Conservation (phyloP, 148 eudicot genomes). For the Selenicereus undatus region DNA sequence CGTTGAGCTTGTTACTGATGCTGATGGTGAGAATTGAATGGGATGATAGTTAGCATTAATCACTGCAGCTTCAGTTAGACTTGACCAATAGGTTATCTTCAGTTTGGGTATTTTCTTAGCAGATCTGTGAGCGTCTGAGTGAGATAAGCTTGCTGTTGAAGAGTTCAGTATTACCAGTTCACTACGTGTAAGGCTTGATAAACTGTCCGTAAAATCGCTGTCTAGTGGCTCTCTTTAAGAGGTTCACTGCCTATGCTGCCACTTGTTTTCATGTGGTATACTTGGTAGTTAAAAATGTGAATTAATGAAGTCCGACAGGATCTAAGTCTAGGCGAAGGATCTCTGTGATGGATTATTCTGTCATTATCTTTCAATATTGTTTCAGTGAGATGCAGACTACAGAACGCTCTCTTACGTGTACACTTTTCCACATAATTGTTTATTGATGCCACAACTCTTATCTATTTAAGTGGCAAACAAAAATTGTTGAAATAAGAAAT, state of each 20-base stretch:
- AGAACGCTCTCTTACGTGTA: background rate
- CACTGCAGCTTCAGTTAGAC: no score
- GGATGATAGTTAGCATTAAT: no score
- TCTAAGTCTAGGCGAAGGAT: no score
- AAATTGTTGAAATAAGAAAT: background rate
- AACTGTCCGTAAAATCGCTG: background rate
- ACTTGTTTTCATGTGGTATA: background rate
- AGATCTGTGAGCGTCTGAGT: background rate
- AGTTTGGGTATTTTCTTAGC: background rate
- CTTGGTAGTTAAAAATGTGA: background rate
- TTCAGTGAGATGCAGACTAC: background rate
- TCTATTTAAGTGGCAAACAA: background rate
- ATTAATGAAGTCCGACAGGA: no score
- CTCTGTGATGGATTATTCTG: background rate
- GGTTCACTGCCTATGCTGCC: background rate
- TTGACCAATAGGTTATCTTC: background rate
- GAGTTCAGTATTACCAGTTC: no score
- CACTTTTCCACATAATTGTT: background rate
- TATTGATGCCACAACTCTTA: background rate
- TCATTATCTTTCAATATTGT: background rate
- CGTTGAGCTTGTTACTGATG: background rate
- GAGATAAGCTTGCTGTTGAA: background rate
- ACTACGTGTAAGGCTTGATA: background rate
- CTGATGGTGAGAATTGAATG: no score
- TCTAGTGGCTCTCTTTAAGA: background rate